Evolutionary conservation across 2,329 filamentous ascomycete species (phyloP), one percentile per base, ranked within the genome.

Genomic region (Xylariomycetidae sp.): DNA sequence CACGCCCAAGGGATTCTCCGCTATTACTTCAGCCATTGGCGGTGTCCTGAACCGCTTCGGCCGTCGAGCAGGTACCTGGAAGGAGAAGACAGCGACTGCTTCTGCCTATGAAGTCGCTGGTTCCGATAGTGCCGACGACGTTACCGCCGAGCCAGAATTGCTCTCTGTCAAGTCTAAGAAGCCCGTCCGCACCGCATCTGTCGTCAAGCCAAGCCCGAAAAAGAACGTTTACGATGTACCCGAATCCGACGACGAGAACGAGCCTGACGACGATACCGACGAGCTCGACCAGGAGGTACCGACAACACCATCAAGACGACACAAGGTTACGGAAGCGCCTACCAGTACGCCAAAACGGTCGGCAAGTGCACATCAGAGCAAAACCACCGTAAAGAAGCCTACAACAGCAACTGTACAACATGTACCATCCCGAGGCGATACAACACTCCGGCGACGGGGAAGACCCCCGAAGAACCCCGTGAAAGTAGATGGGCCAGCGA

Each of bases 151-250:
- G 27, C 12, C 36, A 7, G 34, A 31, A 20, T 32, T 4, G 15
- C 31, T 42, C 8, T 34, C 39, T 5, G 40, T 40, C 3, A 53
- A 50, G 19, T 37, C 14, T 5, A 42, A 29, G 26, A 41, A 30
- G 22, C 23, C n/a, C n/a, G 18, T 13, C 10, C 16, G 30, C 13
- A 43, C 28, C 16, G n/a, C n/a, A n/a, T n/a, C n/a, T n/a, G n/a
- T n/a, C n/a, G n/a, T n/a, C n/a, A 20, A 12, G 19, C 7, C 34
- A 14, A 28, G 35, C 13, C 25, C 41, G 19, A 23, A 41, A 14
- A 40, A 39, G 19, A 48, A 37, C 29, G 32, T 49, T 15, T 56
- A 56, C 36, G 52, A 54, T 19, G 47, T 54, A 10, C 52, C 50
- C 1, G 50, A 52, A 32, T 56, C 52, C 9, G 50, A 44, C 17